Conservation (phyloP, 2,329 filamentous ascomycete genomes). For the Claviceps pazoutovae region DNA sequence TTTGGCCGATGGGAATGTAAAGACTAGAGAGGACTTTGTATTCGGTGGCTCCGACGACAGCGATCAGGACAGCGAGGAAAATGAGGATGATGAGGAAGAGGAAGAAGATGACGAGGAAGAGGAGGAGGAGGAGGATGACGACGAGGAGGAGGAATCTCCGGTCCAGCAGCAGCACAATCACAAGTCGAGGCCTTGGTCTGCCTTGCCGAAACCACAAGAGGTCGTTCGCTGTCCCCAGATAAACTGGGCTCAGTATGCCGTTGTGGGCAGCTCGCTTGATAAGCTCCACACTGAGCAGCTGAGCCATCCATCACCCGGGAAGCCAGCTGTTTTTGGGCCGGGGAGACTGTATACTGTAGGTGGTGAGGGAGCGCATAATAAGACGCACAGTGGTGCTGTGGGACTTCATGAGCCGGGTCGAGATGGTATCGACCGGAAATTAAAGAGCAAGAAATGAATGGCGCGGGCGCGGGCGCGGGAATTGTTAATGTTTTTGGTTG, state of each 20-base stretch:
- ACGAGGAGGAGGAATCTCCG: constrained; percentile 15
- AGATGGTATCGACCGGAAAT: constrained; percentile 31
- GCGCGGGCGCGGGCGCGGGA: not conserved
- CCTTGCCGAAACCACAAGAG: constrained; percentile 64
- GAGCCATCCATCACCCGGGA: constrained; percentile 43
- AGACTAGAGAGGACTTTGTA: constrained; percentile 10
- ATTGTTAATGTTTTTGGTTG: not conserved
- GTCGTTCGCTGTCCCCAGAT: constrained; percentile 76
- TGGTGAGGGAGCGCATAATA: constrained; percentile 26
- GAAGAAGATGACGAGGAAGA: constrained; percentile 13
- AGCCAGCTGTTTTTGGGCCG: constrained; percentile 29
- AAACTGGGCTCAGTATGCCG: constrained; percentile 88
- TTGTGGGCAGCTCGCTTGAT: constrained; percentile 69
- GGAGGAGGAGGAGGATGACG: constrained; percentile 17
- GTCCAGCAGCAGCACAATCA: constrained; percentile 9
- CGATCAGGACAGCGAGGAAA: constrained; percentile 16
- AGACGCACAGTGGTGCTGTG: constrained; percentile 36
- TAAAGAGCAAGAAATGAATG: constrained; percentile 18
- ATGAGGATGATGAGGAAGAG: constrained; percentile 11
- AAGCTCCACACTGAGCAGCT: constrained; percentile 72
- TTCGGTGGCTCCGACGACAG: constrained; percentile 12
- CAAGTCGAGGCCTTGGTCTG: constrained; percentile 35
- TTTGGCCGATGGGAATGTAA: constrained; percentile 47
- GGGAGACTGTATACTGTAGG: constrained; percentile 38
- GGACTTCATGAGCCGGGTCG: constrained; percentile 40